Evolutionary conservation across 129 eudicot genomes (phyloP), one percentile per base, ranked within the genome.

Genomic region (Ambrosia artemisiifolia): DNA sequence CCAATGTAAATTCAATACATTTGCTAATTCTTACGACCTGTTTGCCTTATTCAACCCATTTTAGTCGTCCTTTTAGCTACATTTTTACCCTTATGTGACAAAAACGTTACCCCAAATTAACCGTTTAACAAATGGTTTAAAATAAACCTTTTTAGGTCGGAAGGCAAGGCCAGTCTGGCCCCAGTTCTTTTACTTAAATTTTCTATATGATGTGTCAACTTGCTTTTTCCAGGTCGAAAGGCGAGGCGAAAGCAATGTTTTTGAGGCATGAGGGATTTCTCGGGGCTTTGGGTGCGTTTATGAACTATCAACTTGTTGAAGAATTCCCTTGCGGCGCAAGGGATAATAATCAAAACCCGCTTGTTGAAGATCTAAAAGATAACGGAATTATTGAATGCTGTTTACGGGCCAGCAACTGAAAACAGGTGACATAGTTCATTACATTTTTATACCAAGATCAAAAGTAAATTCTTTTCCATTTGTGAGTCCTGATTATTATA

Each of bases 231-330:
- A 93, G 98, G 98, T 93, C 98, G 14, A 84, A 85, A 81, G 98
- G 98, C 0, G 98, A 89, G 66, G 90, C 95, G 19, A 85, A 93
- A 76, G 98, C 98, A 63, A 85, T 93, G 95, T 93, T 89, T 80
- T 40, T 93, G 65, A 81, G 86, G 49, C 98, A 93, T 6, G 98
- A 93, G 70, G 98, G 98, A 18, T 93, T 89, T 74, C 89, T 93
- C 2, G 98, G 98, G 77, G 98, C 96, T 5, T 40, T 93, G 71
- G 98, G 98, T 19, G 92, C 98, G 30, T 90, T 89, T 63, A 80
- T 60, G 85, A 89, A 85, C 75, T 89, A 90, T 63, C 79, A 90
- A 69, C 67, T 71, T 17, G 59, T 80, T 11, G 83, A 82, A 60
- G 85, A 85, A 56, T 82, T 72, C 36, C 81, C 87, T 2, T 49